Percentiles rank a stretch among this genome's conserved stretches.
phyloP scores from a whole-genome alignment of 2,329 filamentous ascomycete genomes.

The Thermoascus crustaceus region DNA sequence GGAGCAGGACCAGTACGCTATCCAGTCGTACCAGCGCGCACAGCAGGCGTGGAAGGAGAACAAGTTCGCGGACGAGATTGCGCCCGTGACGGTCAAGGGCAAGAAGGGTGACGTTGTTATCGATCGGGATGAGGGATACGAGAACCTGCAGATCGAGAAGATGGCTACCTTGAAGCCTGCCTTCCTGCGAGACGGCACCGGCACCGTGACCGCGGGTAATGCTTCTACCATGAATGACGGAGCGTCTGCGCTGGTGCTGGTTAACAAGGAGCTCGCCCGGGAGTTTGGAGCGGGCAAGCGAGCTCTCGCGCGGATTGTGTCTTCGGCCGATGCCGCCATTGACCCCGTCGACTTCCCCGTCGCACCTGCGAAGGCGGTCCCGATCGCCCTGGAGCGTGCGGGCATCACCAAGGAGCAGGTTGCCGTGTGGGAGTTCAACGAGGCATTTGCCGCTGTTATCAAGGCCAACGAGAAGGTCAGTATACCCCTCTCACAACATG shows the following conservation, averaged over 20 bases:
- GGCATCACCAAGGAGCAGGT: constrained; percentile 89
- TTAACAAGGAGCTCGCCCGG: constrained; percentile 69
- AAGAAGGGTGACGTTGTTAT: constrained; percentile 77
- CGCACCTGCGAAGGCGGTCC: constrained; percentile 85
- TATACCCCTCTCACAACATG: constrained; percentile 3
- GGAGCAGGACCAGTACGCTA: constrained; percentile 85
- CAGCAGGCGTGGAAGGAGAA: constrained; percentile 80
- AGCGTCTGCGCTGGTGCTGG: constrained; percentile 79
- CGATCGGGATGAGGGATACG: constrained; percentile 79
- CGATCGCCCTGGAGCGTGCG: constrained; percentile 77
- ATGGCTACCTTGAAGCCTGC: constrained; percentile 80
- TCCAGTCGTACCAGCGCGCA: constrained; percentile 79
- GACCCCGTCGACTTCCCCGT: constrained; percentile 91
- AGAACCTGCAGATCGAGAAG: constrained; percentile 80
- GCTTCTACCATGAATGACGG: constrained; percentile 92
- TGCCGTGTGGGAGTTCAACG: constrained; percentile 95
- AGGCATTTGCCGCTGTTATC: constrained; percentile 93
- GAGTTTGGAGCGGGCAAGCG: constrained; percentile 69
- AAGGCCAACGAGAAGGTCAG: constrained; percentile 81
- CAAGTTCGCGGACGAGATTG: constrained; percentile 82
- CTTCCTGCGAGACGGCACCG: constrained; percentile 76
- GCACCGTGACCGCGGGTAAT: constrained; percentile 90
- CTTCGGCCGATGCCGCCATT: constrained; percentile 80
- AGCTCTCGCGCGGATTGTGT: constrained; percentile 78
- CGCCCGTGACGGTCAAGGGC: constrained; percentile 73